Evolutionary conservation across 495 filamentous ascomycete species (phyloP).

Genomic region (Tirmania nivea): DNA sequence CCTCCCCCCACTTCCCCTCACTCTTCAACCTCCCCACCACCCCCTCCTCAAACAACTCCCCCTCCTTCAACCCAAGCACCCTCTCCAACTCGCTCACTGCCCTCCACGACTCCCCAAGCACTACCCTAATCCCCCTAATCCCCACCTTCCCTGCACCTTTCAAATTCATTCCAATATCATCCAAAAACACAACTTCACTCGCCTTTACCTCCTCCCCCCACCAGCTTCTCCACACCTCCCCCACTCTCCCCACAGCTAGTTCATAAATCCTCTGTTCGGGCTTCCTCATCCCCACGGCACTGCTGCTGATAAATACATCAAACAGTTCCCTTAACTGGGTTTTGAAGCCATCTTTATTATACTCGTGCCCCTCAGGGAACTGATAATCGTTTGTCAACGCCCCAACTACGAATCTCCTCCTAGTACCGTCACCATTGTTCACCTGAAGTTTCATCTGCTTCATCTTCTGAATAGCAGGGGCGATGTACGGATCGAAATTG

Average conservation of each 20-base stretch:
- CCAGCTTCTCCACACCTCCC: constrained; percentile 25
- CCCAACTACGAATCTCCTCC: constrained; percentile 46
- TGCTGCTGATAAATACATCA: constrained; percentile 63
- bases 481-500: constrained; percentile 64
- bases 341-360: constrained; percentile 11
- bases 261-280: constrained; percentile 66
- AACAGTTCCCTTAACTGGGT: constrained; percentile 38
- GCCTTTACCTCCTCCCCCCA: constrained; percentile 29
- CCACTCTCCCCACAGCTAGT: constrained; percentile 33
- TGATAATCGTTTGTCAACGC: constrained; percentile 78
- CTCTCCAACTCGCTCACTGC: constrained; percentile 49
- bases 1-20: background rate
- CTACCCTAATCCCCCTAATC: constrained; percentile 65
- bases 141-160: constrained; percentile 56
- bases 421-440: background rate
- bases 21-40: background rate
- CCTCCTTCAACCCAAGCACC: constrained; percentile 32
- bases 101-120: constrained; percentile 51
- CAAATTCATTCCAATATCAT: constrained; percentile 90
- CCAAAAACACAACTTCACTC: constrained; percentile 63
- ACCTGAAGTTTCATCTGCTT: constrained; percentile 20
- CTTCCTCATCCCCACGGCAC: constrained; percentile 74
- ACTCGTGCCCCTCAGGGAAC: constrained; percentile 47
- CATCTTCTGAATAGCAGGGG: constrained; percentile 53
- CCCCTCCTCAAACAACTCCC: constrained; percentile 22